Evolutionary conservation across 352 stramenopile genomes (phyloP).

Genomic region (Globisporangium uncinulatum): DNA sequence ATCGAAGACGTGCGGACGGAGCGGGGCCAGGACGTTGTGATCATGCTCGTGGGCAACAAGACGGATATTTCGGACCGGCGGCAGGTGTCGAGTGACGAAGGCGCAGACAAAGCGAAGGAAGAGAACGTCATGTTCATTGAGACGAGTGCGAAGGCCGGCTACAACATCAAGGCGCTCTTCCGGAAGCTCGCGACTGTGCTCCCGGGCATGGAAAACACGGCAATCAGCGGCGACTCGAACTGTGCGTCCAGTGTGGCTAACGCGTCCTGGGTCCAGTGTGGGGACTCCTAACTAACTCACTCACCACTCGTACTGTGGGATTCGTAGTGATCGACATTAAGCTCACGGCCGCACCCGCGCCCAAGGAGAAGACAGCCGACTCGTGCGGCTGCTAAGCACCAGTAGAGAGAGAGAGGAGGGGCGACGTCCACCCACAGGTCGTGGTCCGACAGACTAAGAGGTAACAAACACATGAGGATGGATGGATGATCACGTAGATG

Average conservation of each 20-base stretch:
- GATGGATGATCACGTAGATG: no score
- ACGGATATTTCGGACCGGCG: constrained; percentile 97
- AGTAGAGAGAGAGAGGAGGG: neutral
- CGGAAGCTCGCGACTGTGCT: constrained; percentile 97
- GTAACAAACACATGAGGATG: no score
- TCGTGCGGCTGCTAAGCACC: constrained; percentile 57
- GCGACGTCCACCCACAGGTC: neutral
- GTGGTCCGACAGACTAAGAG: no score
- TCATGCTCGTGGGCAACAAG: constrained; percentile 99
- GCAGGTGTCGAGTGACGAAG: constrained; percentile 97
- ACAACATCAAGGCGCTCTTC: constrained; percentile 99
- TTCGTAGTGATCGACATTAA: constrained; percentile 85
- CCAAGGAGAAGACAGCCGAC: constrained; percentile 67
- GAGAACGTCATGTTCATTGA: constrained; percentile 99
- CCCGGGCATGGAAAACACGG: constrained; percentile 92
- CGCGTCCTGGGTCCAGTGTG: no score
- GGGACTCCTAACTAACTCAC: no score
- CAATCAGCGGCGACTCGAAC: constrained; percentile 85
- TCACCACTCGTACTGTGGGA: no score
- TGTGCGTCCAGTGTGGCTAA: constrained; percentile 30
- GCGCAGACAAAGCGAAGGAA: constrained; percentile 96
- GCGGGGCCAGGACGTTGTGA: constrained; percentile 97
- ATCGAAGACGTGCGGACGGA: constrained; percentile 98
- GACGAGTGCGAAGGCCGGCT: constrained; percentile 97
- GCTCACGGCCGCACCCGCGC: constrained; percentile 69